Base-by-base conservation (phyloP, 208 protist genomes). In the Leishmania martiniquensis region DNA sequence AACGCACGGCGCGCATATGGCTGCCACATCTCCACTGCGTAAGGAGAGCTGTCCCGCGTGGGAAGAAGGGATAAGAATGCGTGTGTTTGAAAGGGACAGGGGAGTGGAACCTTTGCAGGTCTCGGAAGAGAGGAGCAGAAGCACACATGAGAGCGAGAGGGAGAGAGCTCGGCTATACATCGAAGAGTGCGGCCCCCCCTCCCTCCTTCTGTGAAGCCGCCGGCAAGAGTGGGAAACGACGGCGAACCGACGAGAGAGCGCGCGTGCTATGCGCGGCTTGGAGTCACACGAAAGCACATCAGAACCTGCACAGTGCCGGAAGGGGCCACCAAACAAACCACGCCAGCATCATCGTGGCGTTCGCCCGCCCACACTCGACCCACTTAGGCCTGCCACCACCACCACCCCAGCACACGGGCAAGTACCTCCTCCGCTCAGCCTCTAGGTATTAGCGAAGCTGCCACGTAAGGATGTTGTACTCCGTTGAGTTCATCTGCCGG, bases 401-500 rank as follows among this genome's bases (percentile, higher is more conserved):
- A 57, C 5, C 52, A 22, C 37, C 13, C 62, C 17, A 44, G 29
- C 32, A 42, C 37, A 9, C 34, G 20, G 37, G 29, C 25, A 32
- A 62, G 57, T 12, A 34, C 57, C 62, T 68, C 37, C 25, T 37
- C 62, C 37, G 45, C 62, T 69, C 63, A 20, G 5, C 42, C 37
- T 51, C 42, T 6, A 45, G 37, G 32, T n/a, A 44, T 13, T 42
- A 78, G 15, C 85, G 75, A 15, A 79, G 77, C 57, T 88, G 66
- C 75, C 91, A 88, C 4, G 89, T 90, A 15, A 95, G 45, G 59
- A 93, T 93, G 54, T 95, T 92, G 70, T 89, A 92, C 7, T 78
- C 82, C 12, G 87, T 88, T 0, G 81, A 63, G 76, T 93, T 86
- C 55, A 77, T 76, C 22, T 77, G 63, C 45, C 63, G 42, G 17